Base-by-base conservation (phyloP, 139 green algal species). In the Chlamydomonas schloesseri region DNA sequence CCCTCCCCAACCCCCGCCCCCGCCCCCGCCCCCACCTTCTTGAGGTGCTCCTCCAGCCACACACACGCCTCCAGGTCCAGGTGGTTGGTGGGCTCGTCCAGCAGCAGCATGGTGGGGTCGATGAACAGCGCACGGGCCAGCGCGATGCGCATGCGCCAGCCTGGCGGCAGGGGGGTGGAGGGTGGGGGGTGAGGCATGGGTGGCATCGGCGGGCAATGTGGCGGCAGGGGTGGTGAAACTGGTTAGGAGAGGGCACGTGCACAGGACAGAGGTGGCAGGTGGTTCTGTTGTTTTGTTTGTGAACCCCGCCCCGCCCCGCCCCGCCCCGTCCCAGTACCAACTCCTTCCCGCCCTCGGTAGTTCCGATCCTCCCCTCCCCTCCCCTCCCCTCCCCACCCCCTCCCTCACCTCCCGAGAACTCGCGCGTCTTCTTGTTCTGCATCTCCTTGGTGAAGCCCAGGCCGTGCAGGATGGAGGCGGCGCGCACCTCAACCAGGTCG, bases 81-180 rank as follows among this genome's bases (percentile, higher is more conserved):
- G 68, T 96, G 93, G 90, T 96, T 96, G 81, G 92, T 95, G 78
- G 91, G 89, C 86, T 95, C 91, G 86, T 98, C 96, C 70, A 99
- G 92, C 67, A 99, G 94, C 76, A 93, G 90, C 90, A 94, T 94
- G 58, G 90, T 93, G 83, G 92, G 89, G 81, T 94, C 83, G 77
- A 82, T 76, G 81, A 99, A 93, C 75, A 99, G 94, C 75, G 98
- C 97, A 28, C 95, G 92, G 18, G 97, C 97, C 14, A 99, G 93
- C 5, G 97, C 93, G 69, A 99, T 97, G 70, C 97, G 94, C 97
- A 99, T 99, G 73, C 97, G 93, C 97, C 97, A 99, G 4, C 97
- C 97, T 72, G 76, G 24, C 60, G 3, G 14, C 10, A 9, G 8
- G 60, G 60, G 60, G 3, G 60, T 8, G 60, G 60, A 20, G 57